These are phyloP conservation scores for Stachybotrys chartarum DNA, from an alignment of 2,329 filamentous ascomycete species.

Conservation along the genomic window DNA sequence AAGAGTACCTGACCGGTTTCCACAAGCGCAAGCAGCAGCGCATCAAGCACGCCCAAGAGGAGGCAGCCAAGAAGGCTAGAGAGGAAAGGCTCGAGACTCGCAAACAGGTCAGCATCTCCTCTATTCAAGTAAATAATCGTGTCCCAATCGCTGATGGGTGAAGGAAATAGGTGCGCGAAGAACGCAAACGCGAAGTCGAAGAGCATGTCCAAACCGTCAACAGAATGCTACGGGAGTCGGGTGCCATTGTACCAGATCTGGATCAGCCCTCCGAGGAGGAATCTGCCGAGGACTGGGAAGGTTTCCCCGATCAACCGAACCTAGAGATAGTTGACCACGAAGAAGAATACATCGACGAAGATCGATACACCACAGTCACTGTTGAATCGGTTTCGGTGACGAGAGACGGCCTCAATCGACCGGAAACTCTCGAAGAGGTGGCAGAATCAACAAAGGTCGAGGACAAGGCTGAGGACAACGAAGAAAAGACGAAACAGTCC, in stretches of 20 bases:
- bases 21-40: constrained; percentile 90
- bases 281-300: constrained; percentile 54
- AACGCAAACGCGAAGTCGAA: constrained; percentile 74
- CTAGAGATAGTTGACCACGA: constrained; percentile 63
- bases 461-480: constrained; percentile 19
- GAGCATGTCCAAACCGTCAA: constrained; percentile 75
- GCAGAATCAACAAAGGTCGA: constrained; percentile 20
- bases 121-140: background rate
- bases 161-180: constrained; percentile 63
- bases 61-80: constrained; percentile 67
- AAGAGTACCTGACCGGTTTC: constrained; percentile 90
- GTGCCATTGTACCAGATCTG: constrained; percentile 30
- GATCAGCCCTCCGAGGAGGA: constrained; percentile 33
- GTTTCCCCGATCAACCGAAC: constrained; percentile 47
- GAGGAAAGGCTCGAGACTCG: constrained; percentile 69
- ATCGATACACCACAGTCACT: constrained; percentile 90
- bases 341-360: constrained; percentile 94
- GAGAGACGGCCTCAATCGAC: constrained; percentile 61
- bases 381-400: constrained; percentile 82
- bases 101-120: constrained; percentile 57
- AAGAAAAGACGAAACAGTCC: constrained; percentile 21
- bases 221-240: constrained; percentile 56
- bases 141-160: background rate
- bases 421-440: constrained; percentile 26
- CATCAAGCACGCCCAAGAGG: constrained; percentile 76